Percentiles rank a stretch among this genome's conserved stretches.
Evolutionary conservation across 495 filamentous ascomycete species (phyloP).

Genomic region (Hypoxylon crocopeplum): DNA sequence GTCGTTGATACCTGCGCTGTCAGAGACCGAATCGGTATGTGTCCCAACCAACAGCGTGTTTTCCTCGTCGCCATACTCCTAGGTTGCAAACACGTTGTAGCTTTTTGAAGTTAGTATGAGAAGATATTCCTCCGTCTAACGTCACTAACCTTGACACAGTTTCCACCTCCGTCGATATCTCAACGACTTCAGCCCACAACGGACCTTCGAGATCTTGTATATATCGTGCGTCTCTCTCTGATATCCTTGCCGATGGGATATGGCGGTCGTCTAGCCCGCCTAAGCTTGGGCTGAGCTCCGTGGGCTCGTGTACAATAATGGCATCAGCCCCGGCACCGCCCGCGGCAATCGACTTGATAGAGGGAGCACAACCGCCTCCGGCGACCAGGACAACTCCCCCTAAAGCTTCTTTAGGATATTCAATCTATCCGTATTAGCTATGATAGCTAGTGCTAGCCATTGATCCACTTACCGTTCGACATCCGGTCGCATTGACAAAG

Average conservation of each 20-base stretch:
- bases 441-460: neutral
- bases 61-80: slow-evolving; percentile 63
- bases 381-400: slow-evolving; percentile 62
- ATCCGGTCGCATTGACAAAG: slow-evolving; percentile 1
- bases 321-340: slow-evolving; percentile 57
- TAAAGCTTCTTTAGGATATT: slow-evolving; percentile 55
- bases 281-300: slow-evolving; percentile 46
- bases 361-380: slow-evolving; percentile 61
- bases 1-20: slow-evolving; percentile 67
- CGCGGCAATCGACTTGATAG: slow-evolving; percentile 59
- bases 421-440: slow-evolving; percentile 39
- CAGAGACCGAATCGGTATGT: slow-evolving; percentile 66
- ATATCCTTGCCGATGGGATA: slow-evolving; percentile 46
- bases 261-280: slow-evolving; percentile 53
- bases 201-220: slow-evolving; percentile 43
- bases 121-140: slow-evolving; percentile 47
- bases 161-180: slow-evolving; percentile 4
- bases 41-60: slow-evolving; percentile 63
- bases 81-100: slow-evolving; percentile 66
- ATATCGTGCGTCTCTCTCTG: neutral
- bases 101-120: slow-evolving; percentile 52
- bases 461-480: slow-evolving; percentile 7
- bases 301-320: slow-evolving; percentile 63
- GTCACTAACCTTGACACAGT: slow-evolving; percentile 25
- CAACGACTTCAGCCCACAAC: slow-evolving; percentile 35